A percentile compares a stretch with the other conserved stretches of the same genome.
Evolutionary conservation across 352 stramenopile species (phyloP).

Genomic region (Phytopythium chamaehyphon): DNA sequence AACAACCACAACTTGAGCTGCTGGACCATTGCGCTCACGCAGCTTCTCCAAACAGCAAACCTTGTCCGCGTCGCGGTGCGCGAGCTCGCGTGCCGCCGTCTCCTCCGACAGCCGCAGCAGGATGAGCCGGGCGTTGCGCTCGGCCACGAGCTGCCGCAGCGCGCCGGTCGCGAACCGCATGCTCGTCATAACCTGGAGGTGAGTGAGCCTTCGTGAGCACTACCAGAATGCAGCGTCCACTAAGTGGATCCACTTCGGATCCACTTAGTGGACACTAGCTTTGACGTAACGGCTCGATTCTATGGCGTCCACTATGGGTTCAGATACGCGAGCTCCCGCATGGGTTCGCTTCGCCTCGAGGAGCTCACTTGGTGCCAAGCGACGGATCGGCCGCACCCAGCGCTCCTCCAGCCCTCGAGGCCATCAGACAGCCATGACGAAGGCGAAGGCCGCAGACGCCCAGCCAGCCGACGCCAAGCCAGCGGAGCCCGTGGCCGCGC

Average conservation of each 20-base stretch:
- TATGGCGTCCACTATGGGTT: neutral
- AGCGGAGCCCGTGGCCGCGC: slow-evolving; percentile 7
- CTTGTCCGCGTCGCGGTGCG: slow-evolving; percentile 11
- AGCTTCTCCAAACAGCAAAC: slow-evolving; percentile 7
- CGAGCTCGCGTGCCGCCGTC: slow-evolving; percentile 9
- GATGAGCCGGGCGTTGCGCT: slow-evolving; percentile 48
- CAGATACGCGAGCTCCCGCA: too few species aligned
- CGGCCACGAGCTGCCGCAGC: slow-evolving; percentile 18
- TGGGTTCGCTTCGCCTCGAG: too few species aligned
- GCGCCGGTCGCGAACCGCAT: neutral
- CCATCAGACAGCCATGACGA: neutral
- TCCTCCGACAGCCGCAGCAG: slow-evolving; percentile 31
- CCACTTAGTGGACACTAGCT: neutral
- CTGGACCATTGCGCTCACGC: neutral
- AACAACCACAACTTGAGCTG: slow-evolving; percentile 4
- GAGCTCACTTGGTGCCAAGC: too few species aligned
- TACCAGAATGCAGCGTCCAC: neutral
- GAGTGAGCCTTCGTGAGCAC: too few species aligned
- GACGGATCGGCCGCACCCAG: neutral
- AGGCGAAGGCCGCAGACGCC: slow-evolving; percentile 3
- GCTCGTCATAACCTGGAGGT: neutral
- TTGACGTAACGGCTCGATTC: neutral
- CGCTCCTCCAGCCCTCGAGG: neutral
- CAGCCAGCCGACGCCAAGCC: slow-evolving; percentile 2
- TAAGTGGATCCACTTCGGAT: neutral